Evolutionary conservation across 352 stramenopile genomes (phyloP), one percentile per base, ranked within the genome.

Genomic region (Phytophthora podocarpi): DNA sequence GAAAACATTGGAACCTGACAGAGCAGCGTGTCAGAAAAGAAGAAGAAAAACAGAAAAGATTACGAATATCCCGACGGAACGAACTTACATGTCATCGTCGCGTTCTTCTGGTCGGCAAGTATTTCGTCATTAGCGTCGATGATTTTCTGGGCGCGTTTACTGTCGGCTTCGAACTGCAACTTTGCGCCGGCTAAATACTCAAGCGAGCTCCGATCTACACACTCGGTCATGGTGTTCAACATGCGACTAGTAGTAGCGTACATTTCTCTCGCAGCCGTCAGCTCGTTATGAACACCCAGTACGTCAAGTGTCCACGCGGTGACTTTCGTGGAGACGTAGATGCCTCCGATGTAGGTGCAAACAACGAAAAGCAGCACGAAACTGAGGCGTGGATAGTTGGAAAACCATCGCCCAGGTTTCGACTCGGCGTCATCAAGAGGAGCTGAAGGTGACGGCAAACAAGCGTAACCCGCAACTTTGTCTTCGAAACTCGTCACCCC

Each of bases 321-420:
- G 23, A 87, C 18, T 40, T 70, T 55, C 2, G 72, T 74, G 8
- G 80, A 74, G 8, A 80, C 46, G 55, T 74, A 75, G 26, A 76
- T 59, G n/a, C 82, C 82, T 20, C 73, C 74, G 5, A 67, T 32
- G 32, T 76, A 77, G 13, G 65, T 75, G 41, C 69, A 81, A 18
- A 66, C 13, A 18, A 87, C 34, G 28, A 82, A 75, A 12, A 88
- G 54, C 15, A 89, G n/a, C n/a, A 81, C 34, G 56, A 87, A 89
- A 41, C 69, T 70, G 6, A 85, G 34, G 0, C 81, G 75, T 20
- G 82, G 80, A 36, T 80, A 82, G 35, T 64, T 71, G 50, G 59
- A 70, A 21, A 85, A 37, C 72, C 63, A 80, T 5, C 35, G 58
- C 5, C 36, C 50, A 6, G 46, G 49, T n/a, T 45, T 52, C 6